Conservation (phyloP, 2,329 filamentous ascomycete species). For the Sphaerulina populicola region DNA sequence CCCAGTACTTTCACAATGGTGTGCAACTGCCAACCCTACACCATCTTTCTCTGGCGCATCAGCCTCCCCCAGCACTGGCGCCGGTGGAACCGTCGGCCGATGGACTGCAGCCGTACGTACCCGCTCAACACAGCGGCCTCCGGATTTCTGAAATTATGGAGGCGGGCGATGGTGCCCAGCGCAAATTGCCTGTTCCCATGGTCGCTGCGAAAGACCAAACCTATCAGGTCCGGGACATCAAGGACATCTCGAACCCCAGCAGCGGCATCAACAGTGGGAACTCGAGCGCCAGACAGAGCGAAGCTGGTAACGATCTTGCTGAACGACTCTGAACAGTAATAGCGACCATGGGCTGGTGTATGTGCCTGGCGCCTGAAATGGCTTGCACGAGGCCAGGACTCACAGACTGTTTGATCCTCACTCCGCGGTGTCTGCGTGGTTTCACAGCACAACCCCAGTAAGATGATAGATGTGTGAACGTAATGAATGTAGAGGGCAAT, state of each 20-base stretch:
- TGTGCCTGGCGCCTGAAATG: background rate
- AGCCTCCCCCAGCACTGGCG: conserved; percentile 52
- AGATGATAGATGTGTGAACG: background rate
- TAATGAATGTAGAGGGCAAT: background rate
- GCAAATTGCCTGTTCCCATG: conserved; percentile 85
- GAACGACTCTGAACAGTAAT: conserved; percentile 17
- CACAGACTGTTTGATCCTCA: background rate
- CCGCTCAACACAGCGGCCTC: conserved; percentile 56
- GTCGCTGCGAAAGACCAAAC: conserved; percentile 47
- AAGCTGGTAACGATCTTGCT: conserved; percentile 30
- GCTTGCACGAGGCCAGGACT: background rate
- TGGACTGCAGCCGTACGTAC: conserved; percentile 51
- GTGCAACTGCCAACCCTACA: conserved; percentile 83
- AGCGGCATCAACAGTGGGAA: conserved; percentile 63
- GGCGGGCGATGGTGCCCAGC: conserved; percentile 73
- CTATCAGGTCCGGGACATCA: conserved; percentile 62
- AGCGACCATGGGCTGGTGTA: background rate
- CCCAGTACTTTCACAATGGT: conserved; percentile 57
- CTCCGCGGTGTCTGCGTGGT: background rate
- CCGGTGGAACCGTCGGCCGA: conserved; percentile 62
- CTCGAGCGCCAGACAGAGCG: conserved; percentile 28
- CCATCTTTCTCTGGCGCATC: conserved; percentile 57
- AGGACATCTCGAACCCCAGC: conserved; percentile 46
- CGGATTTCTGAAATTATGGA: conserved; percentile 90
- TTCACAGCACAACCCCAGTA: conserved; percentile 7